Base-by-base conservation (phyloP, 2,329 filamentous ascomycete genomes). In the Ceratocystis albifundus region DNA sequence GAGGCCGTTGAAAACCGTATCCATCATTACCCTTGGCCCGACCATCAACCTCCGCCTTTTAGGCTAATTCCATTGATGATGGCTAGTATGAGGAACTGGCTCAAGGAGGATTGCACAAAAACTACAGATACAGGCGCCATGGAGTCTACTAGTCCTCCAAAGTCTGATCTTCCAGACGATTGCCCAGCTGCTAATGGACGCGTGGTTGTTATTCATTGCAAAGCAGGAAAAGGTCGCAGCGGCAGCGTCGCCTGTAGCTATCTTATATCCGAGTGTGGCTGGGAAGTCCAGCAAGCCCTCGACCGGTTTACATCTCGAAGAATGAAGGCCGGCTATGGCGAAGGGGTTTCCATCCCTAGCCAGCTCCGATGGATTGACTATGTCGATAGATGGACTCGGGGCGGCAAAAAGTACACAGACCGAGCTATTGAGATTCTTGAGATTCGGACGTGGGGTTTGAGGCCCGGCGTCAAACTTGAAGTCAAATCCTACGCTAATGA, bases 11-110 rank as follows among this genome's bases (percentile, higher is more conserved):
- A 96, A 74, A 82, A 84, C 44, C 83, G 92, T 2, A 87, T 97
- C 69, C 84, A 88, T 69, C 94, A 99, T 76, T 97, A 92, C 72
- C 94, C 94, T 0, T 99, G 90, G 85, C 94, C 94, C 0, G 94
- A 99, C 74, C 94, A 99, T 74, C 94, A 99, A 74, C 94, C 94
- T 2, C 94, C 94, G 64, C 94, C 94, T 0, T 99, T 99, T 72
- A 82, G 85, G 25, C 80, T 97, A 22, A 86, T 99, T 45, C 93
- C 93, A 0, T 81, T 90, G 76, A 92, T 96, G 69, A 86, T 96
- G 82, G 91, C 86, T 0, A 89, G 88, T 71, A 97, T 99, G 92
- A 83, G 89, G 68, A 89, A 93, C 72, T 97, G 93, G 90, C 74
- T 95, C 65, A 79, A 82, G 61, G 81, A 82, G 15, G 59, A 61